Evolutionary conservation across 371 early-diverging fungal species (phyloP).

Genomic region (Syncephalastrum racemosum): DNA sequence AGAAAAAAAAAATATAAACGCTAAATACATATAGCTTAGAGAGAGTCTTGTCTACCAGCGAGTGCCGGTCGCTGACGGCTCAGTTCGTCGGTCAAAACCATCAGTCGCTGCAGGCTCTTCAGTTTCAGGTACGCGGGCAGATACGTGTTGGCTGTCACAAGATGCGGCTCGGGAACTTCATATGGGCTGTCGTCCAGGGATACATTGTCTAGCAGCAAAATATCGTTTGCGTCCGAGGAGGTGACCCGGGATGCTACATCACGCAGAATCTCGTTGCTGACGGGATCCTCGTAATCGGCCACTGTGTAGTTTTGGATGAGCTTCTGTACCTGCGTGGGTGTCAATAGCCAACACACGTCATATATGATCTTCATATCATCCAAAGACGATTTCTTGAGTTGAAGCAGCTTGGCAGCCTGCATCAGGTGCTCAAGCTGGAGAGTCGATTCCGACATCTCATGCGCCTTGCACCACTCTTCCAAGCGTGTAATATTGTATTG

Average conservation of each 20-base stretch:
- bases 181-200: conserved; percentile 72
- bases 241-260: conserved; percentile 86
- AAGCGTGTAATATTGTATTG: conserved; percentile 95
- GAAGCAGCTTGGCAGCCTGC: conserved; percentile 94
- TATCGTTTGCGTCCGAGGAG: conserved; percentile 81
- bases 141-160: conserved; percentile 56
- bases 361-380: conserved; percentile 94
- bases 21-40: conserved; percentile 13
- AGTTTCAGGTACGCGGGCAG: conserved; percentile 49
- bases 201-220: conserved; percentile 82
- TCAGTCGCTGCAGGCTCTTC: conserved; percentile 21
- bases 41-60: conserved; percentile 13
- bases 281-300: conserved; percentile 82
- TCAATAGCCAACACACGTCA: conserved; percentile 93
- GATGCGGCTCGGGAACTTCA: conserved; percentile 60
- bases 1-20: conserved; percentile 4
- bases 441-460: conserved; percentile 85
- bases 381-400: conserved; percentile 88
- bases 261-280: conserved; percentile 87
- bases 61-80: conserved; percentile 6
- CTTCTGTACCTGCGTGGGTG: conserved; percentile 94
- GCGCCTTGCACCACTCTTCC: conserved; percentile 97
- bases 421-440: conserved; percentile 89
- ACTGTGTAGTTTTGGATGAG: conserved; percentile 80
- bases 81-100: conserved; percentile 12